Base-by-base conservation (phyloP, 306 rosid species). In the Fragaria iinumae region DNA sequence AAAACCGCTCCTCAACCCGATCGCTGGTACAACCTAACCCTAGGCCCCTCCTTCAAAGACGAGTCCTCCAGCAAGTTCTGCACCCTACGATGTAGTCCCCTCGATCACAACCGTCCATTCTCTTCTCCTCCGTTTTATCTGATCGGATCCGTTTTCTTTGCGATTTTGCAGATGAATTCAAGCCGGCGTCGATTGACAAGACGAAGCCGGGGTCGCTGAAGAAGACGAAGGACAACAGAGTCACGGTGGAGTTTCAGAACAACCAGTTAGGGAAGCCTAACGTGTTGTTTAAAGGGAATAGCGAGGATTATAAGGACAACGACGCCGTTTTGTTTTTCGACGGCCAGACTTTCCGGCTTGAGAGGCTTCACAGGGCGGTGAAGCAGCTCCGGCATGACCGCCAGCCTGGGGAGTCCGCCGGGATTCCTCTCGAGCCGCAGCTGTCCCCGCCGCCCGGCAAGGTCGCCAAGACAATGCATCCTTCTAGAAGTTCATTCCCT, bases 141-240 rank as follows among this genome's bases (percentile, higher is more conserved):
- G 74, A 67, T 69, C 63, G 71, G 80, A 64, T 81, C 57, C 4
- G 56, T 69, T 59, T 5, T 5, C 21, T 48, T 69, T 74, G 44
- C 32, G 50, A 13, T 65, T 49, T 49, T 57, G 75, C 71, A 94
- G 98, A 91, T 80, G 98, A 91, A 78, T 91, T 91, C 69, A 94
- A 94, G 63, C 98, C 98, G 23, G 97, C 96, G 29, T 94, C 98
- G 23, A 94, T 91, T 29, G 98, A 94, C 71, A 91, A 90, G 86
- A 81, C 85, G 57, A 90, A 90, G 84, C 72, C 87, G 14, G 98
- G 97, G 79, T 81, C 84, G 64, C 79, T 94, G 52, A 84, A 86
- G 77, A 91, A 94, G 88, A 86, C 93, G 16, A 91, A 91, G 86
- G 98, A 91, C 65, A 91, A 91, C 72, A 85, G 97, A 82, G 90